Percentiles rank a stretch among this genome's conserved stretches.
phyloP scores from a whole-genome alignment of 1,139 yeast genomes.

The Kodamaea sp. region DNA sequence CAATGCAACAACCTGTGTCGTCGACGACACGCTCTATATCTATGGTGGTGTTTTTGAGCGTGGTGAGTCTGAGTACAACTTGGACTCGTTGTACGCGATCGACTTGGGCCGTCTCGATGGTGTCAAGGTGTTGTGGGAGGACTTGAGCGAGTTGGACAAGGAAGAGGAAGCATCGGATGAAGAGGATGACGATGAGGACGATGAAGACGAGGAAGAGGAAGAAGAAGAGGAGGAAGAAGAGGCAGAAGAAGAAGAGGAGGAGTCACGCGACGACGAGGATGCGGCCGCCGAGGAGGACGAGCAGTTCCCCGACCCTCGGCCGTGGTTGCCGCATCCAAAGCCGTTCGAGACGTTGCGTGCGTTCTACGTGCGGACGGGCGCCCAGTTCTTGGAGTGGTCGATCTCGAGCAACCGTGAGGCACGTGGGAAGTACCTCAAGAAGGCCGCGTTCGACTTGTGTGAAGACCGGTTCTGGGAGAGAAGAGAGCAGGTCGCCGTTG shows the following conservation, averaged over 20 bases:
- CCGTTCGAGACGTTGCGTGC: conserved; percentile 84
- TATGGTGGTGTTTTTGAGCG: conserved; percentile 90
- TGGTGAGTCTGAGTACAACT: conserved; percentile 78
- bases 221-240: conserved; percentile 46
- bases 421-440: conserved; percentile 88
- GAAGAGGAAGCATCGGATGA: conserved; percentile 58
- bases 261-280: conserved; percentile 59
- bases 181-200: conserved; percentile 61
- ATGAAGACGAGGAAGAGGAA: conserved; percentile 51
- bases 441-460: conserved; percentile 83
- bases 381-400: conserved; percentile 89
- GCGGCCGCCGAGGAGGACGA: conserved; percentile 58
- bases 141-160: conserved; percentile 55
- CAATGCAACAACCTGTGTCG: conserved; percentile 81
- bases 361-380: conserved; percentile 83
- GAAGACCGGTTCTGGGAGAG: conserved; percentile 99
- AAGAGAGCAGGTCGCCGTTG: conserved; percentile 83
- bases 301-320: conserved; percentile 84
- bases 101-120: conserved; percentile 89
- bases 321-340: conserved; percentile 97
- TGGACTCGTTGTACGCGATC: conserved; percentile 82
- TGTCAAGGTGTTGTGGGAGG: conserved; percentile 87
- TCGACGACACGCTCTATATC: conserved; percentile 80
- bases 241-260: conserved; percentile 52
- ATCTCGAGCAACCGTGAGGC: conserved; percentile 78